Percentiles rank a stretch among this genome's conserved stretches.
Evolutionary conservation across 805 yeast genomes (phyloP).

Genomic region (Spathaspora sp.): DNA sequence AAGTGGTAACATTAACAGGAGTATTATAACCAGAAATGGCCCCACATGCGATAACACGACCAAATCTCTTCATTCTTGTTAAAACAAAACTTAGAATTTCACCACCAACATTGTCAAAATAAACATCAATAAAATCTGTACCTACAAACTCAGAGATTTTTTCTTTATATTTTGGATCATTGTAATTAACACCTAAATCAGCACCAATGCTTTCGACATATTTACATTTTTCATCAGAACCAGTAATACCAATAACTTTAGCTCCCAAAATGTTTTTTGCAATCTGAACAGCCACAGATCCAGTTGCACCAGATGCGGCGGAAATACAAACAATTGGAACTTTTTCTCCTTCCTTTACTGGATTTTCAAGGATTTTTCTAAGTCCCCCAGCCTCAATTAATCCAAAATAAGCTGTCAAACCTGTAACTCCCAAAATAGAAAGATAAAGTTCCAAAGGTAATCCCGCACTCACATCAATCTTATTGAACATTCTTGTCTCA

Average conservation of each 20-base stretch:
- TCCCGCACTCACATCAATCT: constrained; percentile 21
- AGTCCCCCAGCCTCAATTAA: constrained; percentile 48
- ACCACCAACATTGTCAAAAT: constrained; percentile 67
- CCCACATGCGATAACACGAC: constrained; percentile 58
- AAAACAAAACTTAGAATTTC: constrained; percentile 46
- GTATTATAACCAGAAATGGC: constrained; percentile 58
- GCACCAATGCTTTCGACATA: constrained; percentile 53
- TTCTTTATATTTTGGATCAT: constrained; percentile 26
- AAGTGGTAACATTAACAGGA: constrained; percentile 32
- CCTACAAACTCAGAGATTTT: constrained; percentile 31
- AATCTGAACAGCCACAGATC: constrained; percentile 54
- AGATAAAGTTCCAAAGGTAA: constrained; percentile 43
- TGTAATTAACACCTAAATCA: constrained; percentile 51
- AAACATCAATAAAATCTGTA: constrained; percentile 47
- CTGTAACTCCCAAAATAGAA: constrained; percentile 52
- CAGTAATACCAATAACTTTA: constrained; percentile 60
- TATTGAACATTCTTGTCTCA: constrained; percentile 21
- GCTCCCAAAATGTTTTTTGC: constrained; percentile 48
- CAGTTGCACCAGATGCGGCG: constrained; percentile 79
- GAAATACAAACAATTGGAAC: constrained; percentile 51
- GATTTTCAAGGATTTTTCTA: constrained; percentile 13
- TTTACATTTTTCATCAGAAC: constrained; percentile 51
- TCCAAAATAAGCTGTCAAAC: constrained; percentile 60
- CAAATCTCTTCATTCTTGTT: constrained; percentile 32
- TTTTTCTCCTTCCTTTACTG: constrained; percentile 15